These are phyloP conservation scores for Lanmaoa rubissima DNA, from an alignment of 768 basidiomycete species.

Conservation along the genomic window DNA sequence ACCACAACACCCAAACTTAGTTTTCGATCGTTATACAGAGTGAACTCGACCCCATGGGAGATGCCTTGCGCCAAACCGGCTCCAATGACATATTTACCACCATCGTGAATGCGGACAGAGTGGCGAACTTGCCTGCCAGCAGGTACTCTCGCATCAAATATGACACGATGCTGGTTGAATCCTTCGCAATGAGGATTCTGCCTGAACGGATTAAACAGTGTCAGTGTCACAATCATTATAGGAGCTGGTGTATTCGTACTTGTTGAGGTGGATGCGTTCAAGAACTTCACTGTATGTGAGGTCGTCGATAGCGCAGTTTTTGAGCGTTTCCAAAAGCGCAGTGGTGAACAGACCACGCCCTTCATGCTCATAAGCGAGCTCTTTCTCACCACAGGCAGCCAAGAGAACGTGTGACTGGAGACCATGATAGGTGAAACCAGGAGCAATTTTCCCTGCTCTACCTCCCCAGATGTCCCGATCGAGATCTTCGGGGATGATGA, in stretches of 20 bases:
- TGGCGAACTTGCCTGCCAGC: conserved; percentile 9
- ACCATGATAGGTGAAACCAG: conserved; percentile 26
- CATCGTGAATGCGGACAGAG: neutral
- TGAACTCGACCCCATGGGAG: conserved; percentile 14
- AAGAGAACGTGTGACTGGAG: conserved; percentile 41
- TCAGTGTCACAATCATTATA: neutral
- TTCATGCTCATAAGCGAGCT: conserved; percentile 30
- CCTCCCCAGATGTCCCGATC: conserved; percentile 28
- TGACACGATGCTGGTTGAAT: conserved; percentile 15
- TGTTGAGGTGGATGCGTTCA: conserved; percentile 11
- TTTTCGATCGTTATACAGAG: conserved; percentile 13
- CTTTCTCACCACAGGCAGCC: conserved; percentile 40
- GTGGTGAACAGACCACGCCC: conserved; percentile 27
- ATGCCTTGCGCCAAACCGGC: conserved; percentile 31
- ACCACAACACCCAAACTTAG: neutral
- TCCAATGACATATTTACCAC: conserved; percentile 16
- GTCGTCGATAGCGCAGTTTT: neutral
- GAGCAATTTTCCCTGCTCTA: conserved; percentile 11
- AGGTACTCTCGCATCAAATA: conserved; percentile 24
- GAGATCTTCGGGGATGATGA: conserved; percentile 10
- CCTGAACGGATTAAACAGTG: conserved; percentile 2
- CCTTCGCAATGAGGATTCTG: conserved; percentile 34
- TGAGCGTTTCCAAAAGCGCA: conserved; percentile 20
- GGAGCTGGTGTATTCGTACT: neutral
- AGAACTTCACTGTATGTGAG: conserved; percentile 28